Evolutionary conservation across 2,329 filamentous ascomycete species (phyloP), one percentile per base, ranked within the genome.

Genomic region (Talaromyces albobiverticillius): DNA sequence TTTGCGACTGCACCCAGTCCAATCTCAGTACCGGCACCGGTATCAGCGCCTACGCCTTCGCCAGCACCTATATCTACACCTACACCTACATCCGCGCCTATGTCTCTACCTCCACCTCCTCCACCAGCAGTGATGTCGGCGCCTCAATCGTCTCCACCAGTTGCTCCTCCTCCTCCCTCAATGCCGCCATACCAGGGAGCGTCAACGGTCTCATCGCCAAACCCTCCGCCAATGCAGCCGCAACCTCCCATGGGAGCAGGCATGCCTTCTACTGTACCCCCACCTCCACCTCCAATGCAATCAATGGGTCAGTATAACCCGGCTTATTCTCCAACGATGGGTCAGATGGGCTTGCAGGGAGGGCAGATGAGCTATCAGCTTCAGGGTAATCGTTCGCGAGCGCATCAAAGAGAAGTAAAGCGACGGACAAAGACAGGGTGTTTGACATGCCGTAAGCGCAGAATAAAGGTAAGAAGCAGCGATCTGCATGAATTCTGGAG

Each of bases 361-460:
- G 57, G 62, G 62, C 77, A 75, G 58, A 81, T 79, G 74, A 82
- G 59, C 73, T 82, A 67, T 69, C 76, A 70, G 73, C 77, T 72
- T 60, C 78, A 68, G 25, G 77, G 75, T 48, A 71, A 31, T 29
- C 50, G 55, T 75, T 72, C 66, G 76, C 80, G 61, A 77, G 84
- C 85, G 63, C 83, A 87, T 68, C 78, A 79, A 71, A 85, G 88
- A 73, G 86, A 90, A 72, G 88, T 89, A 69, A 89, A 89, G 75
- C 79, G 86, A 61, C 79, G 87, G 67, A 89, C 87, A 54, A 88
- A 88, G 73, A 88, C 85, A 1, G 85, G 85, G n/a, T 89, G 86
- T 71, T 67, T 84, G 63, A 84, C 82, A 20, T 84, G 82, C 71
- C 75, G 82, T 64, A 84, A 83, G 69, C 78, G 86, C 63, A 78